phyloP scores from a whole-genome alignment of 148 eudicot species.

The Simmondsia chinensis region DNA sequence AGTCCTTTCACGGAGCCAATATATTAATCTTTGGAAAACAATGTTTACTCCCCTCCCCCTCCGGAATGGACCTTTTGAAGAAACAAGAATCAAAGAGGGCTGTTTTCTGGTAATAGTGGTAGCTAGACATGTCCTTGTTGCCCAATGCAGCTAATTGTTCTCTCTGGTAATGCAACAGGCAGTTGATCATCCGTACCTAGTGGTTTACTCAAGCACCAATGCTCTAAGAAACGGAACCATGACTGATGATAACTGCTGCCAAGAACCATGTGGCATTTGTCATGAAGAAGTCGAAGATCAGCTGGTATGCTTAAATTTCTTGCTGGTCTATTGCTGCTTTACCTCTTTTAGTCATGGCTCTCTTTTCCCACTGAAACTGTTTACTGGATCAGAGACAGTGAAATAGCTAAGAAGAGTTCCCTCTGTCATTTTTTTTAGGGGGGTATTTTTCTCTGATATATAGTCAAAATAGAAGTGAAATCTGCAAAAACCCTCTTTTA shows the following conservation, averaged over 20 bases:
- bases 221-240: slow-evolving; percentile 24
- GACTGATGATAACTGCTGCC: slow-evolving; percentile 27
- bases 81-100: no score
- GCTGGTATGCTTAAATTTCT: slow-evolving; percentile 35
- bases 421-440: no score
- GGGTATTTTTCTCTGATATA: no score
- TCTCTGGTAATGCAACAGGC: slow-evolving; percentile 39
- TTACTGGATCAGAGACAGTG: background rate
- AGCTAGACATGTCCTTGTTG: background rate
- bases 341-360: background rate
- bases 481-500: no score
- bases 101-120: no score
- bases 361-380: background rate
- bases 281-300: slow-evolving; percentile 76
- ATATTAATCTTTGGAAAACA: no score
- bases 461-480: no score
- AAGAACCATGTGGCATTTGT: slow-evolving; percentile 66
- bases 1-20: no score
- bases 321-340: slow-evolving; percentile 1
- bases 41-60: no score
- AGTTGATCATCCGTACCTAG: slow-evolving; percentile 97
- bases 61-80: no score
- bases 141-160: slow-evolving; percentile 1
- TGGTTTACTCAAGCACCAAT: slow-evolving; percentile 65
- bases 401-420: no score